Base-by-base conservation (phyloP, 2,329 filamentous ascomycete species). In the Scedosporium apiospermum region DNA sequence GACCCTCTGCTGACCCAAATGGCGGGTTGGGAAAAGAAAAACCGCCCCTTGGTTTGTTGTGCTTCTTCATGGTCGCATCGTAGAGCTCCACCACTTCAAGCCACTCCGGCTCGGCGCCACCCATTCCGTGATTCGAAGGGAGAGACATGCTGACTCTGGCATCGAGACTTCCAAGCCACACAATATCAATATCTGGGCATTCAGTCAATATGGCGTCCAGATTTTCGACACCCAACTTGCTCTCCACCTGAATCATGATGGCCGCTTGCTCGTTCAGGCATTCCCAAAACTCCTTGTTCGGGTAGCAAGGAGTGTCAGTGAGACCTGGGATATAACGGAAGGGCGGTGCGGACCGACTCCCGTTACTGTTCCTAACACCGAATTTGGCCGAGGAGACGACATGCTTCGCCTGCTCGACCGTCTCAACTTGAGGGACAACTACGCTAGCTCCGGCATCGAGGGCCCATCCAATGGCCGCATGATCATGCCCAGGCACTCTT, bases 371-470 rank as follows among this genome's bases (percentile, higher is more conserved):
- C 60, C 69, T 71, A 57, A 71, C 70, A 23, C 78, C 78, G 64
- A 74, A 81, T 65, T 80, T 80, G 65, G 77, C 71, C 1, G 77
- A 68, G 2, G 77, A 75, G 18, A 76, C 64, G 41, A 78, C 71
- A 66, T 78, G 73, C 62, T 75, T 73, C 7, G 76, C 77, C 67
- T 81, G 71, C 66, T 74, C 74, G 59, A 79, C 77, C 1, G 77
- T 81, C 42, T 80, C 76, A 62, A 81, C 72, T 63, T 80, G 78
- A 2, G 78, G 79, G 41, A 80, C 64, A 23, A 81, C 70, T 63
- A 81, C 72, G 63, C 71, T 75, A n/a, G 78, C 78, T n/a, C 79
- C 78, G 1, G 77, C 76, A 66, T 80, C 78, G 4, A 81, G 71
- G 6, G 77, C 78, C 62, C 72, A 80, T 10, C 76, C 77, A 62